Conservation (phyloP, 208 protist genomes). For the Wallacemonas sp. region DNA sequence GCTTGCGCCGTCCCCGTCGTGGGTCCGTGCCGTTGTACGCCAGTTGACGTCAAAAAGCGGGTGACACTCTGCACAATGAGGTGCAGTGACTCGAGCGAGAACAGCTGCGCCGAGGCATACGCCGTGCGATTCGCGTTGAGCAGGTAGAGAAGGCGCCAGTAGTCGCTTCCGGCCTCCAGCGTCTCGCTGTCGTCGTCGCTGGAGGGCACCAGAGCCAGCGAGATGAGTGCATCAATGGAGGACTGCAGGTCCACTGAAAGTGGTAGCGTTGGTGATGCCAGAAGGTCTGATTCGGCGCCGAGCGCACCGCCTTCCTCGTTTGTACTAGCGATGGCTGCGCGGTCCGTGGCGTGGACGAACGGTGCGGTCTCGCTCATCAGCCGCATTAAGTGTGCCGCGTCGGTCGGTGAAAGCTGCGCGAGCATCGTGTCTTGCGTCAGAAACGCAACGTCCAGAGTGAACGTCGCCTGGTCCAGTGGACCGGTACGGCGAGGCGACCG, state of each 20-base stretch:
- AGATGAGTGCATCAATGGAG: constrained; percentile 5
- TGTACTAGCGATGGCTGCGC: background rate
- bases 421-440: background rate
- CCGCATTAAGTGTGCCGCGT: constrained; percentile 33
- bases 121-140: constrained; percentile 26
- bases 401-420: constrained; percentile 12
- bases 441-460: constrained; percentile 21
- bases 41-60: no score
- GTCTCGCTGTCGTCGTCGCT: background rate
- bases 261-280: background rate
- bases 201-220: background rate
- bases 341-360: background rate
- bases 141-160: constrained; percentile 29
- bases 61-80: background rate
- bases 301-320: background rate
- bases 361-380: constrained; percentile 21
- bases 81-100: background rate
- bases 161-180: background rate
- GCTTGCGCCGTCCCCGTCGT: no score
- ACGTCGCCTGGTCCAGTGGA: background rate
- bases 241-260: background rate
- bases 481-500: background rate
- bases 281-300: background rate
- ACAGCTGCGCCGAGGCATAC: constrained; percentile 17
- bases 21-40: no score